Evolutionary conservation across 441 rosid species (phyloP), one percentile per base, ranked within the genome.

Genomic region (Pelargonium cotyledonis): DNA sequence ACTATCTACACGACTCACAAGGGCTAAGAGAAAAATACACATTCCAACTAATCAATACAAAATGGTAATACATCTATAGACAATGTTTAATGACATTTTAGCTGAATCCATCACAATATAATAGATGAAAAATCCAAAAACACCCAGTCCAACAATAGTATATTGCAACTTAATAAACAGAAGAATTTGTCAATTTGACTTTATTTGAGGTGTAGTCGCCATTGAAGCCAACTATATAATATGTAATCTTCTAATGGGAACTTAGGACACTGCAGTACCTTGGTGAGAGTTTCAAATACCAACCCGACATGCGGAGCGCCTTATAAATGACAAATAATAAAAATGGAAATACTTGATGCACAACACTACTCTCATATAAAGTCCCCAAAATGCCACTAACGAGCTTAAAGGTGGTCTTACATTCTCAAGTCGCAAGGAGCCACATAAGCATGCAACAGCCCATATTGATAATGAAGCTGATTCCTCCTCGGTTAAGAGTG

Each of bases 391-490:
- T 19, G 38, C n/a, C 2, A 55, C 44, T 19, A 66, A 71, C 49
- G 68, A 2, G 44, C 16, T 6, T 65, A 63, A 63, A 26, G 1
- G 67, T 57, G 68, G 65, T 68, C 78, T 80, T 79, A 91, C 99
- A 66, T 88, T 79, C 78, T 95, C 99, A 71, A 95, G 96, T 60
- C 96, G 86, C 75, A 95, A 81, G 73, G 96, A 86, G 72, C 97
- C 99, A 76, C 96, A 95, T 80, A 90, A 77, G 72, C 91, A 84
- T 67, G 99, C 94, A 71, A 95, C 80, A 71, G 99, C 86, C 96
- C 99, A 95, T 40, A 83, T 84, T 65, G 99, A 95, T 68, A 95
- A 73, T 47, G 99, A 89, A 73, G 81, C 79, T 46, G 97, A 94
- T 84, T 95, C 99, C 83, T 95, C 99, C 85, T 90, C 97, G 11